phyloP scores from a whole-genome alignment of 2,329 filamentous ascomycete species.

The Ceratocystis huliohia region DNA sequence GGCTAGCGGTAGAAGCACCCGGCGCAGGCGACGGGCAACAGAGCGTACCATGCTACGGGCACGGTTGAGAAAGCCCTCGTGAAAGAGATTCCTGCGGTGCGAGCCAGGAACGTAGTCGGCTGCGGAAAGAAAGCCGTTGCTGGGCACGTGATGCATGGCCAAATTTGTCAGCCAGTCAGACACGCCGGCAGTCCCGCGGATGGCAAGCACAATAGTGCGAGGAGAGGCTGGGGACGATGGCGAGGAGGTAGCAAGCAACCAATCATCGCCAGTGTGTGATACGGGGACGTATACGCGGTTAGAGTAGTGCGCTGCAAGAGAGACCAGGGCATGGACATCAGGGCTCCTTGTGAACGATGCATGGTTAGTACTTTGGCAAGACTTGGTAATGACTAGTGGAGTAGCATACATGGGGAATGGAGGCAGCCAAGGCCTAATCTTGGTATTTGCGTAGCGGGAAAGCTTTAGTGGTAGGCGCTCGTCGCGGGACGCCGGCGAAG shows the following conservation, averaged over 20 bases:
- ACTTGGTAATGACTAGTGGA: neutral
- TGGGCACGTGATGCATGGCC: constrained; percentile 52
- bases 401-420: constrained; percentile 50
- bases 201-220: constrained; percentile 69
- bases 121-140: constrained; percentile 47
- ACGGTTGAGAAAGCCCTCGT: constrained; percentile 66
- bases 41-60: constrained; percentile 62
- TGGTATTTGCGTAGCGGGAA: constrained; percentile 65
- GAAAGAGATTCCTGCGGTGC: constrained; percentile 55
- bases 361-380: neutral
- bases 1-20: neutral
- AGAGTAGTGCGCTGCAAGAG: constrained; percentile 66
- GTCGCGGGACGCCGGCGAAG: neutral
- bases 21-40: constrained; percentile 47
- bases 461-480: constrained; percentile 52
- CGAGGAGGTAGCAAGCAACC: constrained; percentile 66
- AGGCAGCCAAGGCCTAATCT: constrained; percentile 53
- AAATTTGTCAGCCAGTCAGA: constrained; percentile 83
- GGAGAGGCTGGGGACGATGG: constrained; percentile 28
- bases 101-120: neutral
- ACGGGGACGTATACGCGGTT: constrained; percentile 63
- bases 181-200: constrained; percentile 67
- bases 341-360: constrained; percentile 44
- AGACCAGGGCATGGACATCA: constrained; percentile 63
- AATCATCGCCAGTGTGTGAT: constrained; percentile 55